Evolutionary conservation across 139 green algal genomes (phyloP).

Genomic region (Haematococcus sp.): DNA sequence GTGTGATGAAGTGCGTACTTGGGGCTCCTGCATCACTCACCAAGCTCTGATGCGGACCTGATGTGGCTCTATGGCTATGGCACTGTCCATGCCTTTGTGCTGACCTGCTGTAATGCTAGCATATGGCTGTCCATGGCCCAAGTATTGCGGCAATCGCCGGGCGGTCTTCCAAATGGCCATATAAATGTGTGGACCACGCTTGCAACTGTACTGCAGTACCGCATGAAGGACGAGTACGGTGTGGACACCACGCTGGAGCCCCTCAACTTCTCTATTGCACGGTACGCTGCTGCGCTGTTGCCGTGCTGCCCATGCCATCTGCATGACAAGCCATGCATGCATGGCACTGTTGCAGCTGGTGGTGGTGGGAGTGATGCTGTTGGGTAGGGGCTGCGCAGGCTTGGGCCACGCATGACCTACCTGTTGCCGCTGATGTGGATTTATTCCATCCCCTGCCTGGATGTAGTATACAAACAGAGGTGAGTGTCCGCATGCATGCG

Average conservation of each 20-base stretch:
- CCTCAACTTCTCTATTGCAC: slow-evolving; percentile 53
- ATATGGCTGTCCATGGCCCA: no score
- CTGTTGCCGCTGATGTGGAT: neutral
- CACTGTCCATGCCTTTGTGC: no score
- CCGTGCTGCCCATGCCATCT: neutral
- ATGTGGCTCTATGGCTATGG: no score
- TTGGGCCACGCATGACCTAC: no score
- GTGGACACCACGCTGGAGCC: slow-evolving; percentile 74
- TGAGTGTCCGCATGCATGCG: neutral
- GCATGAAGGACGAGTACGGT: slow-evolving; percentile 67
- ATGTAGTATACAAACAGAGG: neutral
- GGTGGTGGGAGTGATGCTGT: neutral
- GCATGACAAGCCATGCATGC: neutral
- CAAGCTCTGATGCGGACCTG: no score
- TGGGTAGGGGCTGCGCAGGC: no score
- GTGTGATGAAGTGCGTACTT: no score
- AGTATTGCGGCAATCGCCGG: no score
- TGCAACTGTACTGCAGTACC: slow-evolving; percentile 19
- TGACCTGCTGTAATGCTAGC: no score
- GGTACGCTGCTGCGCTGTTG: slow-evolving; percentile 9
- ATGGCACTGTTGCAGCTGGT: neutral
- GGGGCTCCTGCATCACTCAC: no score
- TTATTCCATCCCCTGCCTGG: neutral
- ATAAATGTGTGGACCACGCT: neutral
- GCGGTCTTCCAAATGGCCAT: no score